Conservation (phyloP, 352 stramenopile genomes). For the Phytophthora podocarpi region DNA sequence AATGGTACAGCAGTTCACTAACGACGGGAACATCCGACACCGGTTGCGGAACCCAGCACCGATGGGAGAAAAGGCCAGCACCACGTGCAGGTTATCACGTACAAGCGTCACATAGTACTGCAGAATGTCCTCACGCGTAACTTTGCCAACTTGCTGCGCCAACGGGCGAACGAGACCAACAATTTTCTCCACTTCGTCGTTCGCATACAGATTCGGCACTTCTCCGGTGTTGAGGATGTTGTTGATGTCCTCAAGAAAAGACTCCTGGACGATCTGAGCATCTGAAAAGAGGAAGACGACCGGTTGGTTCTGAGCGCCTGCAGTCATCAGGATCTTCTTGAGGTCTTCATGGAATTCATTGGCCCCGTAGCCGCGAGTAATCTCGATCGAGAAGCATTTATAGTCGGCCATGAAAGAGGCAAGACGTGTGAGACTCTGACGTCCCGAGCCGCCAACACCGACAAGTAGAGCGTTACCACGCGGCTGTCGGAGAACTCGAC, state of each 20-base stretch:
- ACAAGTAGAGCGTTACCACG: conserved; percentile 93
- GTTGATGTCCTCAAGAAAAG: conserved; percentile 95
- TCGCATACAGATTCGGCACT: conserved; percentile 92
- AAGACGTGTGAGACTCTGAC: conserved; percentile 91
- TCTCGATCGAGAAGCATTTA: conserved; percentile 92
- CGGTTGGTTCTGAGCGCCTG: conserved; percentile 85
- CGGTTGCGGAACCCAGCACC: conserved; percentile 92
- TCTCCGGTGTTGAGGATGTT: conserved; percentile 95
- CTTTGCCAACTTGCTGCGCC: conserved; percentile 76
- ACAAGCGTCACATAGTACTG: conserved; percentile 92
- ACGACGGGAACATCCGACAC: conserved; percentile 94
- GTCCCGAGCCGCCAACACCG: conserved; percentile 90
- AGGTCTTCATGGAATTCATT: conserved; percentile 94
- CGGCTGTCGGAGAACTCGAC: conserved; percentile 91
- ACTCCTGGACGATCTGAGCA: conserved; percentile 93
- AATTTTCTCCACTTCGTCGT: conserved; percentile 93
- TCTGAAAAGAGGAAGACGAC: conserved; percentile 95
- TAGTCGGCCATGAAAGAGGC: conserved; percentile 93
- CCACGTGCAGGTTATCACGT: conserved; percentile 93
- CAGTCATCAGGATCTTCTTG: conserved; percentile 91
- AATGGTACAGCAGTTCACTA: conserved; percentile 96
- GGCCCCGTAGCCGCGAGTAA: conserved; percentile 90
- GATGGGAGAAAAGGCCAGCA: conserved; percentile 94
- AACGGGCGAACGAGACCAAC: conserved; percentile 82
- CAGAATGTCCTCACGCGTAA: conserved; percentile 85